Evolutionary conservation across 768 basidiomycete species (phyloP), one percentile per base, ranked within the genome.

Genomic region (Boletus reticulatus): DNA sequence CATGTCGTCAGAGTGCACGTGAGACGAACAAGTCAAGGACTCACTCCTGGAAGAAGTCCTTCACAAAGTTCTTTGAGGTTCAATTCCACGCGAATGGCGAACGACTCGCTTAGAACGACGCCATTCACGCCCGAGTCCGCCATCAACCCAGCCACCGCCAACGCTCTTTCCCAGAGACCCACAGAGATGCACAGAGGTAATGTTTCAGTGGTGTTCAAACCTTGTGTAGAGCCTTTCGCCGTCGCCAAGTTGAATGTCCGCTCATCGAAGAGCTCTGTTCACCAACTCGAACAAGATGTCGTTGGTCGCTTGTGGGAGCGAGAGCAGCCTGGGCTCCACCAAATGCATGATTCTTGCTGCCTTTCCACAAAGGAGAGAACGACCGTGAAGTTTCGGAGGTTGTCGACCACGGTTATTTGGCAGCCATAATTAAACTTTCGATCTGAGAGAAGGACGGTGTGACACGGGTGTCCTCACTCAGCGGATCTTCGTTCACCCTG

Each of bases 141-240:
- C 10, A 13, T 14, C 11, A 55, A 32, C 2, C 32, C 42, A 19
- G n/a, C 42, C 42, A 6, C 56, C 46, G 6, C 38, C 14, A 6
- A 52, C 29, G 19, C 53, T 55, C 48, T 49, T 45, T 11, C 52
- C 31, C 8, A 57, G 27, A 11, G 52, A 38, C 42, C 52, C 56
- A 31, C 48, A 55, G 36, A 58, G 22, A 14, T 50, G 53, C 31
- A 58, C 3, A 17, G 53, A 48, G 19, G 57, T 56, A 7, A 50
- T 47, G n/a, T n/a, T n/a, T n/a, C n/a, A n/a, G n/a, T n/a, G n/a
- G n/a, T n/a, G n/a, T n/a, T n/a, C n/a, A n/a, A n/a, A n/a, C n/a
- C n/a, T n/a, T n/a, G n/a, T n/a, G n/a, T n/a, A n/a, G n/a, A n/a
- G n/a, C n/a, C n/a, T n/a, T n/a, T n/a, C n/a, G n/a, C n/a, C n/a